Base-by-base conservation (phyloP, 2,329 filamentous ascomycete genomes). In the Colletotrichum scovillei region DNA sequence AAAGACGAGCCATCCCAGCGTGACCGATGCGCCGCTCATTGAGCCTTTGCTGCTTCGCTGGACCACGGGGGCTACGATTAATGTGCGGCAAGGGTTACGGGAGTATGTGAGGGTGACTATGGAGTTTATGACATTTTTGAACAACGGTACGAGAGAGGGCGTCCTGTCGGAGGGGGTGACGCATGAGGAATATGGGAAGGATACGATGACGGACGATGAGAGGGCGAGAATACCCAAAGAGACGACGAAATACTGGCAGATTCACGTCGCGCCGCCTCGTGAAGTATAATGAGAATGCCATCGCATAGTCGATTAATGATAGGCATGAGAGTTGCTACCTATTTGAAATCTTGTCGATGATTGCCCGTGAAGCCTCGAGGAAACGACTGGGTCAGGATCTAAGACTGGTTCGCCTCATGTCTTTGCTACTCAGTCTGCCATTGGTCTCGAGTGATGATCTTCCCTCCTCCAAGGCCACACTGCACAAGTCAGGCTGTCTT, bases 1-100 rank as follows among this genome's bases (percentile, higher is more conserved):
- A 1, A 86, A 87, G 38, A 90, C 88, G 0, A 82, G 90, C 0
- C 92, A 93, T 76, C 90, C 92, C 0, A 90, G 87, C 11, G 89
- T 92, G 24, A 92, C 92, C 0, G 92, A 93, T 77, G 92, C 91
- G 19, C 91, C 91, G 0, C 83, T 93, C 3, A 86, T 93, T 8
- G 88, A 92, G 73, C 91, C 91, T 0, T 81, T 87, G 63, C 81
- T 93, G 32, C 83, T 93, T 57, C 86, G 88, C 69, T 88, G 89
- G 83, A 89, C 89, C 0, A 92, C 91, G 0, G 90, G 90, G 0
- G 88, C 91, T 0, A 88, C 84, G 1, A 86, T 92, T n/a, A 82
- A 90, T 67, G 88, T 88, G 1, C 84, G 83, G 56, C 85, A 89
- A 69, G 91, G 89, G 0, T 78, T 93, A 55, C 79, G 82, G 35